Conservation (phyloP, 2,329 filamentous ascomycete species). For the Rutstroemia sp. region DNA sequence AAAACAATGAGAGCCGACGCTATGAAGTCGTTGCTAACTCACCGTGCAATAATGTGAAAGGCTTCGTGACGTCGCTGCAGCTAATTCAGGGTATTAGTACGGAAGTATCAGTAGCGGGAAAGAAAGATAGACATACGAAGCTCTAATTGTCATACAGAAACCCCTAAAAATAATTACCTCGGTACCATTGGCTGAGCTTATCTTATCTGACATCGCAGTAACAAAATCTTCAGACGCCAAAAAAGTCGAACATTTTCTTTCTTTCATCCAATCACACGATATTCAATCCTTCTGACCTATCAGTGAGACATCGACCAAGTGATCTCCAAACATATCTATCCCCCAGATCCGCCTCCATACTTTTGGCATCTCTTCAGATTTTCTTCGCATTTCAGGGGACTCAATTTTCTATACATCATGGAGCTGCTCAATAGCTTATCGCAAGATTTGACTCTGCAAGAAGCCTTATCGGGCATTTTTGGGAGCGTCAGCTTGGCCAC, state of each 20-base stretch:
- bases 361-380: background rate
- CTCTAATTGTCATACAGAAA: too few species aligned
- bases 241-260: conserved; percentile 5
- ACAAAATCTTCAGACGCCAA: too few species aligned
- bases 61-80: too few species aligned
- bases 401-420: background rate
- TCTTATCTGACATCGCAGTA: too few species aligned
- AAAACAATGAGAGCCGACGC: too few species aligned
- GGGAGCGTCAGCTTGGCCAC: conserved; percentile 89
- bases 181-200: too few species aligned
- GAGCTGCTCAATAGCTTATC: conserved; percentile 1
- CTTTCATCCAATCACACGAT: conserved; percentile 4
- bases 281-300: background rate
- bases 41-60: too few species aligned
- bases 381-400: background rate
- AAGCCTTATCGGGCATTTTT: conserved; percentile 76
- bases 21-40: too few species aligned
- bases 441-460: conserved; percentile 20
- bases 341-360: background rate
- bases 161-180: too few species aligned
- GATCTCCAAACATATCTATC: background rate
- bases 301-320: background rate
- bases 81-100: too few species aligned
- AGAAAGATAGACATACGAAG: too few species aligned
- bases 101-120: too few species aligned